These are phyloP conservation scores for Mariannaea elegans DNA, from an alignment of 2,329 filamentous ascomycete genomes.

Conservation along the genomic window DNA sequence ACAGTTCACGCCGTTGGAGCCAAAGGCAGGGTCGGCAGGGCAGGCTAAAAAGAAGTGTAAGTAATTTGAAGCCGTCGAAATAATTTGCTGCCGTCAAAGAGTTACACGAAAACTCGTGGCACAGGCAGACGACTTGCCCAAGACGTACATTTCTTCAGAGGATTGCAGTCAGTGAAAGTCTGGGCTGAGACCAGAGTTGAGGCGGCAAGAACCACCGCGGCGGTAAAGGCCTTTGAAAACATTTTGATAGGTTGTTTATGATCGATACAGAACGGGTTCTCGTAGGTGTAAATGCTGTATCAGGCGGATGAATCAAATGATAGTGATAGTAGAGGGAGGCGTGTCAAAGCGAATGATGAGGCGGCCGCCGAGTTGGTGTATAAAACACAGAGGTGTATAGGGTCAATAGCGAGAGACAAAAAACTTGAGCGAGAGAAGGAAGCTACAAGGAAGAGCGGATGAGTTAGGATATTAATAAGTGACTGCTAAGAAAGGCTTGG, in stretches of 20 bases:
- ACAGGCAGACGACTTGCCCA: not conserved
- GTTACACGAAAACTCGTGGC: not conserved
- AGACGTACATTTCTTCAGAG: constrained; percentile 58
- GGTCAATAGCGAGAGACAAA: constrained; percentile 12
- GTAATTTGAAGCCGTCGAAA: not conserved
- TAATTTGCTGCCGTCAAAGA: not conserved
- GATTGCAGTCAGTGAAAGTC: constrained; percentile 66
- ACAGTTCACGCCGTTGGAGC: constrained; percentile 62
- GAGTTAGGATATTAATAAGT: constrained; percentile 31
- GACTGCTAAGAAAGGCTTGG: constrained; percentile 15
- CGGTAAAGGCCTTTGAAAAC: constrained; percentile 57
- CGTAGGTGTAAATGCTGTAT: not conserved
- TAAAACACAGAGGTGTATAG: not conserved
- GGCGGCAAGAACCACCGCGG: constrained; percentile 59
- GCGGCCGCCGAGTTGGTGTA: constrained; percentile 25
- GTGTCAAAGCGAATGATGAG: constrained; percentile 28
- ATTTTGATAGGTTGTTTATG: constrained; percentile 36
- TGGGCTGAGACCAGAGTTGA: constrained; percentile 61
- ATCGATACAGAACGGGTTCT: not conserved
- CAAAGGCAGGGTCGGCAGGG: constrained; percentile 79
- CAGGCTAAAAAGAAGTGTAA: constrained; percentile 59
- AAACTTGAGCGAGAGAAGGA: constrained; percentile 1
- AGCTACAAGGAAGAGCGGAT: constrained; percentile 7
- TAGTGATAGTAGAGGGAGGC: constrained; percentile 19
- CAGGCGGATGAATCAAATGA: constrained; percentile 1